Evolutionary conservation across 345 rosid species (phyloP), one percentile per base, ranked within the genome.

Genomic region (Citrus unshiu): DNA sequence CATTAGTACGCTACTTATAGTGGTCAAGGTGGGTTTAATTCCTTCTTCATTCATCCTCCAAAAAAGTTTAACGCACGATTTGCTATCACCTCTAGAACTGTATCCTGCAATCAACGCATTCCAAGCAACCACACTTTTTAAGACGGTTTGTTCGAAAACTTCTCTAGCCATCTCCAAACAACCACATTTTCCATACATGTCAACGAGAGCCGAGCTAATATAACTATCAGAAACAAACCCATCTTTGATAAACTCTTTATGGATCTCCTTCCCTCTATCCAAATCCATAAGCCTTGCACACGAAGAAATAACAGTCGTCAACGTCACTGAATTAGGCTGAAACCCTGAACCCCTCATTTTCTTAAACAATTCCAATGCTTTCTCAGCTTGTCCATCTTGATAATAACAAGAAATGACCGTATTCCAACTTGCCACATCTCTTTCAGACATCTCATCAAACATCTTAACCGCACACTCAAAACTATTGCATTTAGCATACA

Each of bases 381-480:
- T 86, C 80, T 85, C 86, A n/a, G 88, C 84, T 75, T 85, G 80
- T 34, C 98, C 93, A 25, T 76, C 86, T 61, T 93, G 97, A 85
- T 89, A 87, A 80, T 80, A 89, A 81, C 93, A 87, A 13, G 95
- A 92, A 69, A 93, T 90, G 10, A 92, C 89, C 0, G 90, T 68
- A 78, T 92, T 92, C 97, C 98, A 92, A 81, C 87, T 77, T 2
- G 85, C 91, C 66, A 90, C 90, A 49, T 91, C 97, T 83, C 94
- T 88, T 0, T 85, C 89, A 73, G 85, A 63, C 88, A 93, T 93
- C 87, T 93, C 93, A 70, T 87, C 91, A 77, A 93, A 93, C 91
- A 90, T 1, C 73, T 82, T 70, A 4, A 80, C n/a, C 10, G 89
- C 89, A 65, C 21, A 16, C 1, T 40, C 81, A 72, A 86, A 88